Evolutionary conservation across 306 rosid species (phyloP), one percentile per base, ranked within the genome.

Genomic region (Dalbergia cultrata): DNA sequence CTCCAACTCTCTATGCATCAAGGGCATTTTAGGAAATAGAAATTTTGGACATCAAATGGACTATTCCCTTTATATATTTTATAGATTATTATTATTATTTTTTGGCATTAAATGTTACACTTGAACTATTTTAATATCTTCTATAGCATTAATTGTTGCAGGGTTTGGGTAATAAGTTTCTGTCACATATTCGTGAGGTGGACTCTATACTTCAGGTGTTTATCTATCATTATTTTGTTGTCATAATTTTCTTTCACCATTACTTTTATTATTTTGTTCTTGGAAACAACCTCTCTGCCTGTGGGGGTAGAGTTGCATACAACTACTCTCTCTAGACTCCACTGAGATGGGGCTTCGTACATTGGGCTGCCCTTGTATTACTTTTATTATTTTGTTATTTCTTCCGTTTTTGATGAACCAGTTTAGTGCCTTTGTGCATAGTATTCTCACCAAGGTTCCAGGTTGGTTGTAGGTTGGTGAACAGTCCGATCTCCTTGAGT

Each of bases 191-290:
- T 82, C 98, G 97, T 8, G 98, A 95, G 87, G 98, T 93, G 82
- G 99, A 95, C 89, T 91, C 99, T 21, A 82, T 93, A 81, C 99
- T 95, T 86, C 99, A 95, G 97, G 99, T 93, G 69, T 64, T 64
- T 78, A 47, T 75, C 74, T 33, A 67, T 67, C 49, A 19, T 66
- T 19, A 68, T 72, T 65, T 70, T 41, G 41, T 73, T 81, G 41
- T 47, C 35, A 67, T 81, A 19, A 22, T 17, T 80, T 19, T 67
- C 14, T 66, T 68, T n/a, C 68, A 19, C 76, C 41, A 63, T 22
- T 54, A 45, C 69, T 61, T 31, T 66, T 63, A 41, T n/a, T 62
- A 19, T 41, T 33, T 80, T 50, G 35, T 86, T 65, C 21, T 37
- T 37, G 41, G 41, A 37, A 37, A 37, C 41, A 2, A 37, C 7